A percentile compares a stretch with the other conserved stretches of the same genome.
Evolutionary conservation across 2,329 filamentous ascomycete species (phyloP).

Genomic region (Sporothrix schenckii): DNA sequence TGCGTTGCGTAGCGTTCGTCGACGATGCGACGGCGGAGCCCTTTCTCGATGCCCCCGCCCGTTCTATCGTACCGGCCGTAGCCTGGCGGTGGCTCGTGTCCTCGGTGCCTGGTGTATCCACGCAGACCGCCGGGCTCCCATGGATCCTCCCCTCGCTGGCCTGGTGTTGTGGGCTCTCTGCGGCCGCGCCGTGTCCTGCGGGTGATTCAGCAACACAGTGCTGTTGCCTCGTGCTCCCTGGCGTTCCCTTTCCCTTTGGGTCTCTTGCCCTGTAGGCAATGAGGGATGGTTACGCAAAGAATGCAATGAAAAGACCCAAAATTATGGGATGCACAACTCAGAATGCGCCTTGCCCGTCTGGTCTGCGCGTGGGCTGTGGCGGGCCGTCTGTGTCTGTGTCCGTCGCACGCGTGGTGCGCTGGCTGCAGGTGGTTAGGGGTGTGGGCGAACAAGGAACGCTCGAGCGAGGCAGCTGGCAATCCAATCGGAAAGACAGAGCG

Average conservation of each 20-base stretch:
- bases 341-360: constrained; percentile 11
- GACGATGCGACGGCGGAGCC: neutral
- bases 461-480: neutral
- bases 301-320: neutral
- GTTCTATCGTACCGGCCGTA: neutral
- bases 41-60: neutral
- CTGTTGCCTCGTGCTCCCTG: neutral
- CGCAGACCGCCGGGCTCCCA: constrained; percentile 22
- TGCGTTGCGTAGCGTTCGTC: neutral
- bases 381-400: constrained; percentile 4
- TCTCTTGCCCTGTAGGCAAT: neutral
- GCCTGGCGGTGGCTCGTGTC: neutral
- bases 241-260: neutral
- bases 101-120: constrained; percentile 14
- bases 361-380: constrained; percentile 21
- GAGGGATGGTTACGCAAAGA: constrained; percentile 29
- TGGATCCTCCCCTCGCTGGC: constrained; percentile 1
- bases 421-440: constrained; percentile 14
- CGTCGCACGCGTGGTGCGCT: constrained; percentile 17
- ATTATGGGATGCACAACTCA: constrained; percentile 25
- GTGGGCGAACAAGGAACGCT: neutral
- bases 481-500: neutral
- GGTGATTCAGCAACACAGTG: neutral
- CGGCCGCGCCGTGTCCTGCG: neutral
- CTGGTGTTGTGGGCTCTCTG: neutral